Conservation (phyloP, 805 yeast species). For the Clavispora santaluciae region DNA sequence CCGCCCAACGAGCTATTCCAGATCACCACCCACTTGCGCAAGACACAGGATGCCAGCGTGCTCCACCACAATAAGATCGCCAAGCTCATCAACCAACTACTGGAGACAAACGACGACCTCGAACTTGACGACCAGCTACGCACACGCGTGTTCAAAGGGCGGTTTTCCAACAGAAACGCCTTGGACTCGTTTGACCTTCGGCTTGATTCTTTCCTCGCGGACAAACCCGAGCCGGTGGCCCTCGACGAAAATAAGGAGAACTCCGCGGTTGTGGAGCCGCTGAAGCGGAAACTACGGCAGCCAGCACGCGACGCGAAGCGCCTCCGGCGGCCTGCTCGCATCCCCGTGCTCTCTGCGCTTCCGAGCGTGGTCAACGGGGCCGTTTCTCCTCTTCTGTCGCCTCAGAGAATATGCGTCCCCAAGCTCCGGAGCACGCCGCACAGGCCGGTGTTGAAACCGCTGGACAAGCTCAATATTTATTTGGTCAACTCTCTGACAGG, state of each 20-base stretch:
- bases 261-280: conserved; percentile 21
- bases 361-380: conserved; percentile 14
- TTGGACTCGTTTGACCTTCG: conserved; percentile 15
- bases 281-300: not conserved
- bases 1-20: conserved; percentile 29
- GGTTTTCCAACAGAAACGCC: conserved; percentile 18
- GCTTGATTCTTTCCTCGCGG: conserved; percentile 15
- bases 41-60: conserved; percentile 15
- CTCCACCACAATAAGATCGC: conserved; percentile 34
- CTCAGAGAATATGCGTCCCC: conserved; percentile 44
- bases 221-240: not conserved
- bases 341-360: conserved; percentile 27
- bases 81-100: conserved; percentile 29
- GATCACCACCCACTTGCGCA: conserved; percentile 23
- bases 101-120: conserved; percentile 21
- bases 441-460: conserved; percentile 29
- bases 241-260: conserved; percentile 29
- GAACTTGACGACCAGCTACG: conserved; percentile 17
- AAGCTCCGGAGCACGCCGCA: conserved; percentile 16
- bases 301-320: not conserved
- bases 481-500: conserved; percentile 63
- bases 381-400: conserved; percentile 19
- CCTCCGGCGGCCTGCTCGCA: conserved; percentile 13
- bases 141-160: conserved; percentile 14
- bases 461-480: conserved; percentile 29